These are phyloP conservation scores for Trichosporon sp. DNA, from an alignment of 1,284 basidiomycete genomes.

Conservation along the genomic window DNA sequence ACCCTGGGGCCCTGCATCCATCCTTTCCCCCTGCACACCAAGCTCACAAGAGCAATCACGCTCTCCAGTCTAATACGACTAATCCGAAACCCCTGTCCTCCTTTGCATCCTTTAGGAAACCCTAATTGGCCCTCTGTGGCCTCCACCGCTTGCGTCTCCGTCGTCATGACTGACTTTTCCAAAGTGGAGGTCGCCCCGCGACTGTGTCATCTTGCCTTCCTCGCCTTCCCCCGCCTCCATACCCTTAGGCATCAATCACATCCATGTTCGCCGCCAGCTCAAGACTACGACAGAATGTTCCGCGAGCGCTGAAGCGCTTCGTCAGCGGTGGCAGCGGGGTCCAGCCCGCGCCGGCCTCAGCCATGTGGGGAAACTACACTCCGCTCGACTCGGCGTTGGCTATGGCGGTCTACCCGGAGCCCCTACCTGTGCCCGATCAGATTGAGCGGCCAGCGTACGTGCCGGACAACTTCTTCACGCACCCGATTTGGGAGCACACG, in stretches of 20 bases:
- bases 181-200: background rate
- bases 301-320: background rate
- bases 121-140: background rate
- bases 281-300: background rate
- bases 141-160: constrained; percentile 1
- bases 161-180: background rate
- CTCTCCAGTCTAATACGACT: background rate
- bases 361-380: constrained; percentile 24
- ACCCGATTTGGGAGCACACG: constrained; percentile 60
- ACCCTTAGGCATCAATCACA: background rate
- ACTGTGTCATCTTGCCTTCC: background rate
- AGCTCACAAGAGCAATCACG: background rate
- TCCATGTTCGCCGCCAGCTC: background rate
- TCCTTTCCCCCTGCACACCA: background rate
- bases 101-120: background rate
- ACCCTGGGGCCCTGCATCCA: background rate
- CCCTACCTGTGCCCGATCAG: constrained; percentile 64
- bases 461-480: constrained; percentile 50
- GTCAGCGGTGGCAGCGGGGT: background rate
- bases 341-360: background rate
- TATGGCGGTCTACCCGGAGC: constrained; percentile 48
- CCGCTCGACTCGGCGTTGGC: constrained; percentile 40
- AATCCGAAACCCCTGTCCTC: background rate
- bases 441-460: constrained; percentile 69
- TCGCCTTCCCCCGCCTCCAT: background rate